Evolutionary conservation across 306 rosid species (phyloP), one percentile per base, ranked within the genome.

Genomic region (Casuarina equisetifolia): DNA sequence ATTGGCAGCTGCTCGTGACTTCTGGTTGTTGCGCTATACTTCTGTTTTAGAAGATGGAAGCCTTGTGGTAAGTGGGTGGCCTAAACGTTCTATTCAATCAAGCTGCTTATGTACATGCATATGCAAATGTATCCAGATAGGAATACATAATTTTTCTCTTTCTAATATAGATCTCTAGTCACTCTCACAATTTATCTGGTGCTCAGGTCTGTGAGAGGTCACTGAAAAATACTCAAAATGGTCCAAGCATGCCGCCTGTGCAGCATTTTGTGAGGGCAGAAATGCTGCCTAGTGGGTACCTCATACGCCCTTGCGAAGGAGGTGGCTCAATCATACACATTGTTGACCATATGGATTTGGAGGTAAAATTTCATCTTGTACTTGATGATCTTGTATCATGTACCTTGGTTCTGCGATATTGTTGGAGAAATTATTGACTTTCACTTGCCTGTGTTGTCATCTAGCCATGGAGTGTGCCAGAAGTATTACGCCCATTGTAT

Each of bases 391-490:
- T 63, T 46, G 36, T 52, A 19, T 25, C 9, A n/a, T 48, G 64
- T 61, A 44, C 36, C 74, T 19, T 77, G 1, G 52, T 76, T 42
- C 20, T n/a, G 12, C 19, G 13, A 38, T 35, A n/a, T 55, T 20
- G 20, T 61, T 40, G n/a, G 43, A 42, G 44, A 13, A 39, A 15
- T 48, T 71, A 53, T 7, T 71, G 74, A 83, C 82, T 61, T 63
- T 1, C 51, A 70, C 44, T 42, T 84, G 54, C 72, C 52, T 70
- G 13, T 50, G 35, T 67, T 70, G 75, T 80, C 70, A 46, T 25
- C 64, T 73, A 94, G 98, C 97, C 98, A 59, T 92, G 98, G 97
- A 92, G 96, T 42, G 97, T 94, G 79, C 98, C 98, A 7, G 98
- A 94, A 82, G 98, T 94, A 39, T 62, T 94, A 87, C 97, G 98